phyloP scores from a whole-genome alignment of 345 rosid species.

The Sapria himalayana region DNA sequence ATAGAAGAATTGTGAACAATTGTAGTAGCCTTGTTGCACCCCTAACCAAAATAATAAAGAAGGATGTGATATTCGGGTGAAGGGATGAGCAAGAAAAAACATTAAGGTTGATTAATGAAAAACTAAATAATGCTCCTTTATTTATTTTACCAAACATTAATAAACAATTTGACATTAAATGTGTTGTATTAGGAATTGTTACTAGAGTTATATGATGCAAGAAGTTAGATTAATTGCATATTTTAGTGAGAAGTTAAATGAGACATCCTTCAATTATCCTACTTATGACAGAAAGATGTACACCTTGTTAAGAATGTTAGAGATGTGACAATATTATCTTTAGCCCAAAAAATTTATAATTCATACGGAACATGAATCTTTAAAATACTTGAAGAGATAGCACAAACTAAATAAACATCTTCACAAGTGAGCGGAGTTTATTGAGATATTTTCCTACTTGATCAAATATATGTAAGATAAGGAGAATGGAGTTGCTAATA shows the following conservation, averaged over 20 bases:
- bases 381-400: not conserved
- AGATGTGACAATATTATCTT: not conserved
- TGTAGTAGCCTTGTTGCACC: not conserved
- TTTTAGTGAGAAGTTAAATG: conserved; percentile 4
- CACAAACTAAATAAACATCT: not conserved
- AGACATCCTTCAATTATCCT: not conserved
- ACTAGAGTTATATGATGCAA: not conserved
- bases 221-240: not conserved
- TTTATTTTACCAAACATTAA: not conserved
- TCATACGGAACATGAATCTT: not conserved
- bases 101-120: not conserved
- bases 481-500: too few relatives aligned
- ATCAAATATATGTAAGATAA: too few relatives aligned
- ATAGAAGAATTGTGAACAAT: not conserved
- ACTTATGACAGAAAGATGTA: conserved; percentile 4
- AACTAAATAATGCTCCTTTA: not conserved
- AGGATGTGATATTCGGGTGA: not conserved
- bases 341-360: not conserved
- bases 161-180: not conserved
- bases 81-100: not conserved
- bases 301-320: not conserved
- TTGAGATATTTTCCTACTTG: too few relatives aligned
- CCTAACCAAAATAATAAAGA: not conserved
- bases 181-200: not conserved
- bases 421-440: too few relatives aligned